Conservation (phyloP, 2,329 filamentous ascomycete genomes). For the Epichloe sibirici region DNA sequence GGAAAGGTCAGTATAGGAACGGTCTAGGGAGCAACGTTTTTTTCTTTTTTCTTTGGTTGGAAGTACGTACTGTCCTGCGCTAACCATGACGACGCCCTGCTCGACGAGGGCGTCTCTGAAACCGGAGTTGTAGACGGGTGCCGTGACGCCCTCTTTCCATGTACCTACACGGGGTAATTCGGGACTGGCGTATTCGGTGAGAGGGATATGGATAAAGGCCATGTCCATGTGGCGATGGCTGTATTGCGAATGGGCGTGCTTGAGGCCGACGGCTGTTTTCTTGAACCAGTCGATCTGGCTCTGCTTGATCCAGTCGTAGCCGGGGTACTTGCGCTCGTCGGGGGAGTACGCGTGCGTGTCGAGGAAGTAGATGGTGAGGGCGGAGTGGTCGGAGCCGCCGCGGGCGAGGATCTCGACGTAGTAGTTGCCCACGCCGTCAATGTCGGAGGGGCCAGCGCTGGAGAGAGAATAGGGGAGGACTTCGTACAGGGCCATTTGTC, state of each 20-base stretch:
- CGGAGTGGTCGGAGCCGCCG: slow-evolving; percentile 70
- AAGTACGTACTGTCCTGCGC: slow-evolving; percentile 72
- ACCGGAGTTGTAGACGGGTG: slow-evolving; percentile 80
- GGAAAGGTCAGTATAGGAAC: not conserved
- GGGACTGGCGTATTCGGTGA: slow-evolving; percentile 69
- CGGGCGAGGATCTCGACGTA: slow-evolving; percentile 79
- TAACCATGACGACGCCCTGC: slow-evolving; percentile 74
- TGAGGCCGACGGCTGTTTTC: slow-evolving; percentile 59
- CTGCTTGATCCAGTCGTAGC: slow-evolving; percentile 95
- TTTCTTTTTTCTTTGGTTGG: too few relatives aligned
- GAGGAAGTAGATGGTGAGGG: slow-evolving; percentile 85
- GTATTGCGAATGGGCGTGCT: slow-evolving; percentile 70
- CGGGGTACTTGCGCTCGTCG: slow-evolving; percentile 75
- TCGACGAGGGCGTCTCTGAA: slow-evolving; percentile 84
- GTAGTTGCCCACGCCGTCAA: slow-evolving; percentile 93
- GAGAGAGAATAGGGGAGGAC: slow-evolving; percentile 82
- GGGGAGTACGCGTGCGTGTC: slow-evolving; percentile 94
- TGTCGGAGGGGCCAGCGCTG: slow-evolving; percentile 65
- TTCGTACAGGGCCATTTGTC: slow-evolving; percentile 78
- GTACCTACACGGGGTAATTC: slow-evolving; percentile 50
- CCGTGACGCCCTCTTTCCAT: slow-evolving; percentile 75
- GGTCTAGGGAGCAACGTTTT: too few relatives aligned
- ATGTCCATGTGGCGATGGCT: slow-evolving; percentile 89
- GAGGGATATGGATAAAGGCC: slow-evolving; percentile 92
- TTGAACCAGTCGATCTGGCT: slow-evolving; percentile 94